Conservation (phyloP, 2,329 filamentous ascomycete genomes). For the Pseudogymnoascus sp. region DNA sequence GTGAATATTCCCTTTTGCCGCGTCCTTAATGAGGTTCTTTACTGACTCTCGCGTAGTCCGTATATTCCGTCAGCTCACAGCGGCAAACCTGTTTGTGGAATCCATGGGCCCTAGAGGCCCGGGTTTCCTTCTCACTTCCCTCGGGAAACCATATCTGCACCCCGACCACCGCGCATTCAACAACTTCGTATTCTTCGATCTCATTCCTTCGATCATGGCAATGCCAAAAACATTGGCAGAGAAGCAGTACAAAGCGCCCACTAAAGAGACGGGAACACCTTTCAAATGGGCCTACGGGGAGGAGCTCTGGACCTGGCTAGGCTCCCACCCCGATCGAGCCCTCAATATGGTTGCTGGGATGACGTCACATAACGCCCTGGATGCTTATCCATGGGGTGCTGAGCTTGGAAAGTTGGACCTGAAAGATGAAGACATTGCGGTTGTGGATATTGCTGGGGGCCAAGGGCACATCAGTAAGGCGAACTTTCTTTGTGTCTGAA, state of each 20-base stretch:
- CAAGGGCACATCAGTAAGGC: slow-evolving; percentile 18
- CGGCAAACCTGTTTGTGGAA: slow-evolving; percentile 16
- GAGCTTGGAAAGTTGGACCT: slow-evolving; percentile 17
- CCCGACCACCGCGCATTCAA: slow-evolving; percentile 21
- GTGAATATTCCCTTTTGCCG: slow-evolving; percentile 13
- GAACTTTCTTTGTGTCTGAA: neutral
- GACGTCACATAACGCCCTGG: slow-evolving; percentile 17
- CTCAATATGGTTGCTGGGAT: slow-evolving; percentile 22
- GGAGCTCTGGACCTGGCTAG: slow-evolving; percentile 22
- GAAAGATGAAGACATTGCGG: slow-evolving; percentile 18
- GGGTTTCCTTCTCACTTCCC: slow-evolving; percentile 15
- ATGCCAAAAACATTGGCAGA: slow-evolving; percentile 21
- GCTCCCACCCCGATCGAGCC: slow-evolving; percentile 20
- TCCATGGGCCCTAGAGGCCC: slow-evolving; percentile 12
- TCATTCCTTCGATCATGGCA: slow-evolving; percentile 21
- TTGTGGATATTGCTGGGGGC: slow-evolving; percentile 23
- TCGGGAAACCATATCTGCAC: slow-evolving; percentile 18
- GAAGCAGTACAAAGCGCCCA: slow-evolving; percentile 20
- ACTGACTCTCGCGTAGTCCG: slow-evolving; percentile 14
- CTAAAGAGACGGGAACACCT: slow-evolving; percentile 20
- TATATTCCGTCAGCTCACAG: slow-evolving; percentile 20
- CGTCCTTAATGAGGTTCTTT: neutral
- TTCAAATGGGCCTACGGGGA: slow-evolving; percentile 22
- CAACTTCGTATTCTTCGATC: slow-evolving; percentile 19
- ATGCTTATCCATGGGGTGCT: slow-evolving; percentile 18